Evolutionary conservation across 2,329 filamentous ascomycete species (phyloP), one percentile per base, ranked within the genome.

Genomic region (Cryphonectria parasitica): DNA sequence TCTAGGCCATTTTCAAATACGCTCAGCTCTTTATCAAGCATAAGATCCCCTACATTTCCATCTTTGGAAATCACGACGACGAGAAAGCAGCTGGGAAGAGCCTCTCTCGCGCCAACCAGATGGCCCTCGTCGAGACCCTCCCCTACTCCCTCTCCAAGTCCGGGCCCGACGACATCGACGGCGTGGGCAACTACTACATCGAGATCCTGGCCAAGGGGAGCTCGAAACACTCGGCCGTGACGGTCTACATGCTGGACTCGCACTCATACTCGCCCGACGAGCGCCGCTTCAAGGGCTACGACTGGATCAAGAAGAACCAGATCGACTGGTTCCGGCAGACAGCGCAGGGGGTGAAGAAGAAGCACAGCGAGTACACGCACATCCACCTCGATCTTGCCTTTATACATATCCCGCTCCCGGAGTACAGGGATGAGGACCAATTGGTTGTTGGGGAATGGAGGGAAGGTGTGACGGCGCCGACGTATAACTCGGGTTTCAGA

Each of bases 1-100:
- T 22, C 7, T 68, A 92, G 89, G 93, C 95, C 52, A 92, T 99
- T 71, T 97, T 97, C 85, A 99, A 99, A 82, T 94, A 95, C 76
- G 92, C 93, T 7, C 90, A 93, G 64, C 86, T 97, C 17, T 89
- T 99, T 66, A 92, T 94, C 73, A 90, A 94, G 79, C 92, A 92
- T 79, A 93, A 94, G 76, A 94, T 98, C 52, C 96, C 96, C 0
- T 98, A 97, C 77, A 86, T 94, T 22, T 91, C 91, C 72, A 98
- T 99, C 71, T 98, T 98, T 77, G 96, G 96, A 69, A 99, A 99
- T 79, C 96, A 99, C 80, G 96, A 99, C 77, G 95, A 98, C 77
- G 95, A 98, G 83, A 91, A 91, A 22, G 71, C 71, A 45, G 71
- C 71, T 10, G 69, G 69, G 22, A 66, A 67, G 45, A 89, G 92